Percentiles rank a stretch among this genome's conserved stretches.
Evolutionary conservation across 371 early-diverging fungal species (phyloP).

Genomic region (Mucor piriformis): DNA sequence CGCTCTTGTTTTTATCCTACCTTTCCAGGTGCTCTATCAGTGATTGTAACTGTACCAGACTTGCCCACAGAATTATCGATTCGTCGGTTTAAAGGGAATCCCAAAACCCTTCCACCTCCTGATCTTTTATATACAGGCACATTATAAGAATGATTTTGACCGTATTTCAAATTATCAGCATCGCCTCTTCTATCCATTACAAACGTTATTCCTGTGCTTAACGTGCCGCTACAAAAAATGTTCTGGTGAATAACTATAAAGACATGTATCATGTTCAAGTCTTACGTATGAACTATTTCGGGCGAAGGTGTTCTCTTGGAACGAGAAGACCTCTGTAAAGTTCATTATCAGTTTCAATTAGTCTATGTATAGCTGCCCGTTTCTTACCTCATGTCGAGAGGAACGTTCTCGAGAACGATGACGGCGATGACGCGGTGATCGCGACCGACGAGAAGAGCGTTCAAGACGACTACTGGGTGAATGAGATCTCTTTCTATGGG

Average conservation of each 20-base stretch:
- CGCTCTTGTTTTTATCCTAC: conserved; percentile 10
- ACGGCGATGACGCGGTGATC: conserved; percentile 2
- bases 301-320: conserved; percentile 18
- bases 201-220: conserved; percentile 36
- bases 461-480: background rate
- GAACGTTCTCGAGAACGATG: background rate
- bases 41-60: conserved; percentile 21
- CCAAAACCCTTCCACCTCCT: conserved; percentile 51
- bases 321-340: conserved; percentile 8
- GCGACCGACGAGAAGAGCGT: background rate
- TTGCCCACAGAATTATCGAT: conserved; percentile 11
- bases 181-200: conserved; percentile 51
- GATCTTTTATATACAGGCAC: conserved; percentile 43
- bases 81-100: conserved; percentile 24
- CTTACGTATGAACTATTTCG: conserved; percentile 22
- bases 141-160: conserved; percentile 30
- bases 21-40: conserved; percentile 14
- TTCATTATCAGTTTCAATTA: background rate
- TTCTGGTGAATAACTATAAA: too few relatives aligned
- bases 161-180: conserved; percentile 40
- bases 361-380: background rate
- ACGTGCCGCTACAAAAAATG: conserved; percentile 17
- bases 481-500: background rate
- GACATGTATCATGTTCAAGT: too few relatives aligned
- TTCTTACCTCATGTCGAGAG: conserved; percentile 12